These are phyloP conservation scores for Sarocladium oryzae DNA, from an alignment of 2,329 filamentous ascomycete species.

Conservation along the genomic window DNA sequence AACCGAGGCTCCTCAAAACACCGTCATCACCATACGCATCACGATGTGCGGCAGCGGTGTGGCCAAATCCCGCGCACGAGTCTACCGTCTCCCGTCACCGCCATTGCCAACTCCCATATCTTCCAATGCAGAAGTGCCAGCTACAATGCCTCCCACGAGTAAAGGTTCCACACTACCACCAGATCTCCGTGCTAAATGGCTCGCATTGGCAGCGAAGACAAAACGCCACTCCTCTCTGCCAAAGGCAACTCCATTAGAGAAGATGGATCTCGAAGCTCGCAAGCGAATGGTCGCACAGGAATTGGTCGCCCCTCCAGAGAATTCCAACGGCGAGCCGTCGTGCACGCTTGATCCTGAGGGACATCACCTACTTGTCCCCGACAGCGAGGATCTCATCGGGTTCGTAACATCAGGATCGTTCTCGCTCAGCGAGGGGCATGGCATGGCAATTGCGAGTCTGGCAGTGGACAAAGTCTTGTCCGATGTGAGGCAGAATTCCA, in stretches of 20 bases:
- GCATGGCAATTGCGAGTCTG: conserved; percentile 69
- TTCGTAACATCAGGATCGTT: conserved; percentile 87
- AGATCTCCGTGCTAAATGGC: conserved; percentile 64
- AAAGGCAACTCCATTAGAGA: conserved; percentile 13
- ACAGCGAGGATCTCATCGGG: conserved; percentile 67
- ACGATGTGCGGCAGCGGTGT: conserved; percentile 64
- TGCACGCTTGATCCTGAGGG: conserved; percentile 35
- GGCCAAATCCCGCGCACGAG: conserved; percentile 64
- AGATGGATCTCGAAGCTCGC: conserved; percentile 28
- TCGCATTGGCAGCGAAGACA: conserved; percentile 43
- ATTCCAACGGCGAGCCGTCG: conserved; percentile 26
- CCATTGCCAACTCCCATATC: conserved; percentile 17
- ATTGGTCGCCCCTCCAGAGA: conserved; percentile 32
- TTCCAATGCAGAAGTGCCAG: conserved; percentile 38
- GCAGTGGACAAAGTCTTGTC: conserved; percentile 49
- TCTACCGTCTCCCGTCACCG: conserved; percentile 69
- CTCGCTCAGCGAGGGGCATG: conserved; percentile 68
- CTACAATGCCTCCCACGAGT: conserved; percentile 29
- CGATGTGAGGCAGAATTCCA: conserved; percentile 22
- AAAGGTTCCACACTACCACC: conserved; percentile 26
- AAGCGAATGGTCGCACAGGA: conserved; percentile 41
- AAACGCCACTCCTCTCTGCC: conserved; percentile 5
- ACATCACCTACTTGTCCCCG: conserved; percentile 67
- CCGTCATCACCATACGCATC: conserved; percentile 57
- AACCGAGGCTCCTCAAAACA: conserved; percentile 24